phyloP scores from a whole-genome alignment of 2,329 filamentous ascomycete species.

The Aspergillus fumigatiaffinis region DNA sequence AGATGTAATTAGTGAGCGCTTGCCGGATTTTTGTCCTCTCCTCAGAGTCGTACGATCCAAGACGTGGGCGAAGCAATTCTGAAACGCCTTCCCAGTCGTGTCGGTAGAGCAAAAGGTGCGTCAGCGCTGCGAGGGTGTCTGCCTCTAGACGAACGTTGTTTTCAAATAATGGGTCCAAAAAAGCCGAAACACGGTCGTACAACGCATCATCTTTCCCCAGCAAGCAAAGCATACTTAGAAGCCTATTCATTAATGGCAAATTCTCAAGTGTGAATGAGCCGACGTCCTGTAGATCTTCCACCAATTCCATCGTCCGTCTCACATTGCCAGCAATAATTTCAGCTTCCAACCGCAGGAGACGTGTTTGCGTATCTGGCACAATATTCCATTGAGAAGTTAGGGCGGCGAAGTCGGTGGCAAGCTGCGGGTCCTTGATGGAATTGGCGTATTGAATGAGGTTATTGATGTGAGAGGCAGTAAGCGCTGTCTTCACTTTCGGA shows the following conservation, averaged over 20 bases:
- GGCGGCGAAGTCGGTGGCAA: conserved; percentile 69
- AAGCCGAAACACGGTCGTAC: conserved; percentile 67
- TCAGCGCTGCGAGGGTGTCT: conserved; percentile 70
- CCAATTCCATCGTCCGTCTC: conserved; percentile 53
- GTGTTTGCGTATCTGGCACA: conserved; percentile 64
- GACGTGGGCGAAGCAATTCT: conserved; percentile 71
- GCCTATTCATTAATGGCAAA: conserved; percentile 63
- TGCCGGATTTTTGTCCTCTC: conserved; percentile 66
- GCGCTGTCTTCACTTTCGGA: conserved; percentile 44
- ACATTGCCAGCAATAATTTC: conserved; percentile 70
- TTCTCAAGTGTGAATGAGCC: conserved; percentile 56
- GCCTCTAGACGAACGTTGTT: conserved; percentile 66
- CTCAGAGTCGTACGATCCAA: conserved; percentile 37
- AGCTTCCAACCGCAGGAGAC: conserved; percentile 71
- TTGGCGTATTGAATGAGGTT: conserved; percentile 68
- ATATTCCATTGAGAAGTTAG: conserved; percentile 65
- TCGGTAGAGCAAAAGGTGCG: conserved; percentile 67
- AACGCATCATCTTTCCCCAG: conserved; percentile 52
- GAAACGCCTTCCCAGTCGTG: conserved; percentile 76
- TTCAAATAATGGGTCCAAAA: conserved; percentile 70
- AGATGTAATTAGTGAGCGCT: conserved; percentile 64
- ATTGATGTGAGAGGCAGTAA: conserved; percentile 73
- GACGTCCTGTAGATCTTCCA: conserved; percentile 53
- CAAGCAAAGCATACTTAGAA: conserved; percentile 65
- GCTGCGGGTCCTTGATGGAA: conserved; percentile 63